Base-by-base conservation (phyloP, 2,329 filamentous ascomycete species). In the Aureobasidium musti region DNA sequence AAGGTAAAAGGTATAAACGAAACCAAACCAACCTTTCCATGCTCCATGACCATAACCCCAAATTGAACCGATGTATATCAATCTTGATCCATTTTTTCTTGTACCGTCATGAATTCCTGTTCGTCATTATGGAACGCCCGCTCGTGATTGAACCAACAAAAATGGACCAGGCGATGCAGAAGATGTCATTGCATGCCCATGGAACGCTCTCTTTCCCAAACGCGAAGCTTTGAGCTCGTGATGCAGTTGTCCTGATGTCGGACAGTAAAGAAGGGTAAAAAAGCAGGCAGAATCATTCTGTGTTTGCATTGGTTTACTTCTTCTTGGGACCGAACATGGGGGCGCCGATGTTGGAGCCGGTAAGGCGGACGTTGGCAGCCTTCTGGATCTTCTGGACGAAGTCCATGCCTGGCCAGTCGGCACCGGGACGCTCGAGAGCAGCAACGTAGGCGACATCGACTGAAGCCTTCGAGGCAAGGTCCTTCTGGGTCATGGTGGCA, bases 401-500 rank as follows among this genome's bases (percentile, higher is more conserved):
- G 74, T 95, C 94, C 77, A 97, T 87, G 69, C 91, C 87, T 65
- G 92, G 81, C 96, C 92, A 67, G 90, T 93, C 53, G 85, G 74
- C 67, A 88, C 92, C 73, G 82, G 86, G 72, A 90, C 89, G 86
- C 87, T 98, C 94, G 75, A 96, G 92, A 73, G 92, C 89, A 75
- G 89, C 90, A 70, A 98, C 85, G 72, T 95, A 83, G 71, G 87
- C 85, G 63, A 89, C 87, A 49, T 91, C 94, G 69, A 90, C 92
- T 84, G 96, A 96, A 84, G 91, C 93, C 82, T 92, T 92, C 71
- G 89, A 92, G 69, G 93, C 94, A 66, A 89, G 82, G 70, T 88
- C 87, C 78, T 96, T 96, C 81, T 98, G 95, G 67, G 93, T 96
- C 91, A 98, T 94, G 52, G 82, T 82, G 54, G 72, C 75, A 72